Evolutionary conservation across 148 eudicot species (phyloP), one percentile per base, ranked within the genome.

Genomic region (Rhododendron mucronatum): DNA sequence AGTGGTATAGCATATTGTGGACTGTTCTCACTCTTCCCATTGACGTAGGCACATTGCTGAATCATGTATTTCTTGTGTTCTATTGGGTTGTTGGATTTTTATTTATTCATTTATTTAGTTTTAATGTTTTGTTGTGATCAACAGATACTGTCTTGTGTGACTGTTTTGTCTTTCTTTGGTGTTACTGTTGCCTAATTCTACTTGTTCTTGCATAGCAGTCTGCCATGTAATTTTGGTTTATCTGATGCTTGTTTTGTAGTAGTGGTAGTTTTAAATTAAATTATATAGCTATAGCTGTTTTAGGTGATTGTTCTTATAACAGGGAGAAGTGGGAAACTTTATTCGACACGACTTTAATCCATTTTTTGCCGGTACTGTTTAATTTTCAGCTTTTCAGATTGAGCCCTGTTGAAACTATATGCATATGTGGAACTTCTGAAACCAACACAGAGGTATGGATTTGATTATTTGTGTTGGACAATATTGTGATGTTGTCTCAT

Each of bases 361-460:
- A 82, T 18, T 55, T 30, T 1, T 11, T 53, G 57, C 50, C 12
- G 50, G 8, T 80, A 82, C 41, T 86, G 59, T 71, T 55, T 9
- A 23, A 74, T 76, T 76, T 82, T 20, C 92, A 95, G 98, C 81
- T 95, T 84, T 91, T 93, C 84, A 93, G 90, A 89, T 83, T 95
- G 55, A 90, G 95, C 81, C 80, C 92, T 47, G 79, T 87, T 50
- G 89, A 89, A 87, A 92, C 93, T 39, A 61, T 91, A 23, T 95
- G 95, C 88, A 89, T 94, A 33, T 91, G 89, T 20, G 93, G 89
- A 84, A 91, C 84, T 61, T 88, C 90, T 41, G 93, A 88, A 84
- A 67, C 81, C 61, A 81, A 80, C 82, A 84, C 88, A 75, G 95
- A 95, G 98, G 98, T 95, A 92, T 71, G 88, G 1, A 5, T 71